phyloP scores from a whole-genome alignment of 225 moss, liverwort and hornwort species.

The Climacium dendroides region DNA sequence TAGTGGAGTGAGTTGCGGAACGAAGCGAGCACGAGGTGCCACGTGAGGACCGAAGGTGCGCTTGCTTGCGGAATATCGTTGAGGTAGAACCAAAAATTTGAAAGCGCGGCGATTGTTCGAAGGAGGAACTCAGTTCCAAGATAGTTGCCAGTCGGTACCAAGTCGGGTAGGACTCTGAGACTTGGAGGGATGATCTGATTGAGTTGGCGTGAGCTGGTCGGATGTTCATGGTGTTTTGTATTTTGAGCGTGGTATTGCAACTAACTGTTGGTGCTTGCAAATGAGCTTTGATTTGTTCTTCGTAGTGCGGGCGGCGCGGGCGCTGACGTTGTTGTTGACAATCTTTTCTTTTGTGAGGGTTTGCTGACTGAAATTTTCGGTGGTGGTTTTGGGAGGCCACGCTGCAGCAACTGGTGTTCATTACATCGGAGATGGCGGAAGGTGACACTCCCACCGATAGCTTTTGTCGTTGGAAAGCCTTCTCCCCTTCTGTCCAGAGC shows the following conservation, averaged over 20 bases:
- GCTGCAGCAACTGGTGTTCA: not conserved
- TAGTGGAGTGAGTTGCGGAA: not conserved
- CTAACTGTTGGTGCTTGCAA: not conserved
- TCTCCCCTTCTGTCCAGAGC: too few species aligned
- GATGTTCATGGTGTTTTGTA: not conserved
- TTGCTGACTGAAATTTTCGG: not conserved
- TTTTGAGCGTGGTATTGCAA: not conserved
- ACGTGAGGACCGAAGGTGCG: not conserved
- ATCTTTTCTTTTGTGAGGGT: not conserved
- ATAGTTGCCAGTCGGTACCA: not conserved
- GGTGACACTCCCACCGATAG: too few species aligned
- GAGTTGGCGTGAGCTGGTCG: not conserved
- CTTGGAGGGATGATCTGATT: not conserved
- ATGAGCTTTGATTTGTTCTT: not conserved
- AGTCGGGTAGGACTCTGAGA: not conserved
- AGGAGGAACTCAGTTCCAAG: not conserved
- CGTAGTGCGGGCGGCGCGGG: not conserved
- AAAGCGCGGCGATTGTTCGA: not conserved
- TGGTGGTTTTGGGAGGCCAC: not conserved
- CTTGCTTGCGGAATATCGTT: not conserved
- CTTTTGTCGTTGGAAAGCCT: too few species aligned
- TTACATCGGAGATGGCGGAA: not conserved
- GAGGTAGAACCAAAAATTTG: not conserved
- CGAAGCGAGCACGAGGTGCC: not conserved
- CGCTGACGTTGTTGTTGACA: not conserved